phyloP scores from a whole-genome alignment of 2,329 filamentous ascomycete species.

The Lasiodiplodia sp. region DNA sequence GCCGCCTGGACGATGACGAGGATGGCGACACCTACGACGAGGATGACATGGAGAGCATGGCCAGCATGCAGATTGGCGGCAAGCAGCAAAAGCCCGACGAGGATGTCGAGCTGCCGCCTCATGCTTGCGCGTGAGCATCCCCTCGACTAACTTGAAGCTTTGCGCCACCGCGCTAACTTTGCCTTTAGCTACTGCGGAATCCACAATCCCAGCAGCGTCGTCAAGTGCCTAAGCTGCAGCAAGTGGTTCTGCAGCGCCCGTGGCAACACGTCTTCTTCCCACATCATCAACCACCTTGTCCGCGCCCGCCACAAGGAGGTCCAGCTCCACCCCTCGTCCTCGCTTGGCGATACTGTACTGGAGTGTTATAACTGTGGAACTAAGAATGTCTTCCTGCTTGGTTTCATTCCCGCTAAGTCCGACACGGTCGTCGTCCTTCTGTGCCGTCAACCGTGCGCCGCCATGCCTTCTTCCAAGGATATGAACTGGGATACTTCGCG shows the following conservation, averaged over 20 bases:
- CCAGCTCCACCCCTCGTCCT: slow-evolving; percentile 90
- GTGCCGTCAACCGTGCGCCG: slow-evolving; percentile 94
- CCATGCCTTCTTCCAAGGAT: slow-evolving; percentile 94
- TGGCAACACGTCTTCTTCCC: slow-evolving; percentile 94
- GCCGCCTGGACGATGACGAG: slow-evolving; percentile 83
- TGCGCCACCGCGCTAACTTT: slow-evolving; percentile 27
- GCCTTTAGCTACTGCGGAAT: slow-evolving; percentile 87
- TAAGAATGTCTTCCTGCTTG: slow-evolving; percentile 98
- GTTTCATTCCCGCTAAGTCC: slow-evolving; percentile 98
- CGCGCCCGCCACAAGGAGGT: slow-evolving; percentile 98
- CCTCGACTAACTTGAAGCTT: slow-evolving; percentile 28
- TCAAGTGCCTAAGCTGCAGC: slow-evolving; percentile 93
- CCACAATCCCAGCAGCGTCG: slow-evolving; percentile 91
- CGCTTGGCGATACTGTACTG: slow-evolving; percentile 92
- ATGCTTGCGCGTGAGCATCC: slow-evolving; percentile 83
- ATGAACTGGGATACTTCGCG: slow-evolving; percentile 99
- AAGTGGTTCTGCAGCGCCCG: slow-evolving; percentile 99
- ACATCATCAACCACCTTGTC: slow-evolving; percentile 98
- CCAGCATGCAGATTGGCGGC: slow-evolving; percentile 81
- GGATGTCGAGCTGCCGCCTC: slow-evolving; percentile 82
- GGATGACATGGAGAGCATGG: slow-evolving; percentile 73
- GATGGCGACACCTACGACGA: slow-evolving; percentile 84
- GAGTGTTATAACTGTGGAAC: slow-evolving; percentile 99
- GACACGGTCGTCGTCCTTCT: slow-evolving; percentile 97
- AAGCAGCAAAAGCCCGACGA: slow-evolving; percentile 68